Base-by-base conservation (phyloP, 495 filamentous ascomycete genomes). In the Aspergillus bertholletiae region DNA sequence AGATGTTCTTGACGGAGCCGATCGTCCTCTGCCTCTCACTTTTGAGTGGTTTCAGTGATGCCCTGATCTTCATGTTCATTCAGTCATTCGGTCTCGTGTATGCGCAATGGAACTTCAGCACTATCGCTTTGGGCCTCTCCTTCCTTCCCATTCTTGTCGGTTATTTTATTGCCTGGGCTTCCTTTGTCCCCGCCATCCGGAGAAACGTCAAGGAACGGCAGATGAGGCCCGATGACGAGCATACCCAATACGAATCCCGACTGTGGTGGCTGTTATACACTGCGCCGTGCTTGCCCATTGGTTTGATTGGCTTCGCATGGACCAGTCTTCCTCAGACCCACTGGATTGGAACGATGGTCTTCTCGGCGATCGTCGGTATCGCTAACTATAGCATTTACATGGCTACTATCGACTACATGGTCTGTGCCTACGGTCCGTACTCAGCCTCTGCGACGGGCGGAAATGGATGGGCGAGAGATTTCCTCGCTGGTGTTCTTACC, bases 401-500 rank as follows among this genome's bases (percentile, higher is more conserved):
- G 84, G 84, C 84, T 8, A 88, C 86, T 9, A 87, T 89, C 57
- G 86, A 89, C 67, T 89, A 89, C 68, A 88, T 88, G 79, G 82
- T 89, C 53, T 79, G 76, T 59, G 81, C 84, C 21, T 89, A 89
- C 54, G 86, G 86, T 1, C 84, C 84, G 0, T 89, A 88, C 71
- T 86, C 85, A 4, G 84, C 86, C 5, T 88, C 84, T 7, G 86
- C 86, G 0, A 89, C 86, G 7, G 86, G 86, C 53, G 86, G 86
- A 40, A 89, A 89, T 59, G 86, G 84, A 54, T 88, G 79, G 80
- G 75, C 89, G 46, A 80, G 90, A 58, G 90, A 95, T 66, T 88
- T 95, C 72, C 72, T 95, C 11, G 90, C 90, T 50, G 90, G 90
- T 75, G 78, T 90, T 7, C 74, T 90, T 27, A 90, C 89, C 11